A percentile compares a stretch with the other conserved stretches of the same genome.
phyloP scores from a whole-genome alignment of 768 basidiomycete species.

The Collybiopsis luxurians region DNA sequence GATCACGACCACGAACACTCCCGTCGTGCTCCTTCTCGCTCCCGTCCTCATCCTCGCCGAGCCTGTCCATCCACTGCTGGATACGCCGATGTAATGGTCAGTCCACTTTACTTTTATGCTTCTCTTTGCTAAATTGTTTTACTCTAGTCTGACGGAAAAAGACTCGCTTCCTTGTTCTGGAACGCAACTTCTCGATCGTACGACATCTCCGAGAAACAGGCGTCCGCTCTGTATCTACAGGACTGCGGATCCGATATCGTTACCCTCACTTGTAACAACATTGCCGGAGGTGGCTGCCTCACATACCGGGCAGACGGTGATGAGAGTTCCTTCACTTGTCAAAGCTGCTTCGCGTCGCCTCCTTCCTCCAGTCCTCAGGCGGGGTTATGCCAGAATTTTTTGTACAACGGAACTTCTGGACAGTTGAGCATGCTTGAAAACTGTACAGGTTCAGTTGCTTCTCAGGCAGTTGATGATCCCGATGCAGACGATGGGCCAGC shows the following conservation, averaged over 20 bases:
- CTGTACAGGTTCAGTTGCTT: not conserved
- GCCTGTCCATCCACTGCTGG: not conserved
- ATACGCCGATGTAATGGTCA: constrained; percentile 2
- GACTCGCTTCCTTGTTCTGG: not conserved
- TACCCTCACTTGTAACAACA: not conserved
- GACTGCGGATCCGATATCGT: not conserved
- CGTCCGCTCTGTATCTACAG: not conserved
- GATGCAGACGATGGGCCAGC: not conserved
- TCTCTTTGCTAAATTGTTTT: not conserved
- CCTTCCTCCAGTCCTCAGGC: not conserved
- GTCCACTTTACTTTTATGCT: not conserved
- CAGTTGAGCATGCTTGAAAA: not conserved
- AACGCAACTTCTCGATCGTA: not conserved
- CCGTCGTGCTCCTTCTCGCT: not conserved
- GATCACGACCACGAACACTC: constrained; percentile 1
- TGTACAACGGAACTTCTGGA: constrained; percentile 2
- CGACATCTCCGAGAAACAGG: constrained; percentile 1
- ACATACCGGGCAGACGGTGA: not conserved
- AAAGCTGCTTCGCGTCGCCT: not conserved
- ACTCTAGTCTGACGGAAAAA: constrained; percentile 1
- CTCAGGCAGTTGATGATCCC: not conserved
- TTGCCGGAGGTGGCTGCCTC: not conserved
- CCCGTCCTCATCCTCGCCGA: constrained; percentile 2
- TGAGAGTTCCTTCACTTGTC: not conserved
- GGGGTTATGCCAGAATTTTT: not conserved